Conservation (phyloP, 2,329 filamentous ascomycete genomes). For the Microsporum ferrugineum region DNA sequence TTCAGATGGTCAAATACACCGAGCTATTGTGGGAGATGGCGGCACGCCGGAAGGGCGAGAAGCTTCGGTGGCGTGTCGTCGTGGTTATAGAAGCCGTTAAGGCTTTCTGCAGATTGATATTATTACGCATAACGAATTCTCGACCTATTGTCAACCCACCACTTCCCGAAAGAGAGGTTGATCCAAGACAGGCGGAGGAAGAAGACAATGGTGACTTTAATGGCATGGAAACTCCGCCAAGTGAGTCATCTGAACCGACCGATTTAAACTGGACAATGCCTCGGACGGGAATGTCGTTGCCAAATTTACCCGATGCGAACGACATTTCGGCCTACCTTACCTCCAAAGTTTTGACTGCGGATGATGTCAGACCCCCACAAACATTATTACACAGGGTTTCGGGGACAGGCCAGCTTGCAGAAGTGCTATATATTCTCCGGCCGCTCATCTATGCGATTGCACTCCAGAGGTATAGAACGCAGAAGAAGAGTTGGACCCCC, state of each 20-base stretch:
- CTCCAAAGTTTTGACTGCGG: slow-evolving; percentile 80
- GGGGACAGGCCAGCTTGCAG: slow-evolving; percentile 69
- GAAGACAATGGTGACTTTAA: slow-evolving; percentile 42
- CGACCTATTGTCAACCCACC: slow-evolving; percentile 72
- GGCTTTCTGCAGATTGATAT: slow-evolving; percentile 66
- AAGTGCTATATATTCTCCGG: slow-evolving; percentile 82
- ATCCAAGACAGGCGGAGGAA: slow-evolving; percentile 49
- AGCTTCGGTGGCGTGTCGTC: slow-evolving; percentile 72
- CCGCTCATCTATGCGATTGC: slow-evolving; percentile 78
- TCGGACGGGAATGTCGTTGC: slow-evolving; percentile 76
- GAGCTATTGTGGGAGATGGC: slow-evolving; percentile 97
- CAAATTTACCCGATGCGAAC: slow-evolving; percentile 64
- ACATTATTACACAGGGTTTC: slow-evolving; percentile 64
- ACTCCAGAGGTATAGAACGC: slow-evolving; percentile 58
- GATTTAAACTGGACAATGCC: slow-evolving; percentile 73
- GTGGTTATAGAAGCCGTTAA: slow-evolving; percentile 78
- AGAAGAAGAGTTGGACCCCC: slow-evolving; percentile 76
- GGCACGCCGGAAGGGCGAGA: slow-evolving; percentile 71
- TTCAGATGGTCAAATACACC: slow-evolving; percentile 89
- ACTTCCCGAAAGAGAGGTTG: slow-evolving; percentile 71
- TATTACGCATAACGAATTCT: slow-evolving; percentile 72
- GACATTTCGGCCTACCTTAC: slow-evolving; percentile 83
- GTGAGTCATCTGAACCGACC: slow-evolving; percentile 30
- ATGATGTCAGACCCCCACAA: slow-evolving; percentile 89
- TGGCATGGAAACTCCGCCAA: slow-evolving; percentile 36